These are phyloP conservation scores for Pulveroboletus sp. DNA, from an alignment of 768 basidiomycete genomes.

Conservation along the genomic window DNA sequence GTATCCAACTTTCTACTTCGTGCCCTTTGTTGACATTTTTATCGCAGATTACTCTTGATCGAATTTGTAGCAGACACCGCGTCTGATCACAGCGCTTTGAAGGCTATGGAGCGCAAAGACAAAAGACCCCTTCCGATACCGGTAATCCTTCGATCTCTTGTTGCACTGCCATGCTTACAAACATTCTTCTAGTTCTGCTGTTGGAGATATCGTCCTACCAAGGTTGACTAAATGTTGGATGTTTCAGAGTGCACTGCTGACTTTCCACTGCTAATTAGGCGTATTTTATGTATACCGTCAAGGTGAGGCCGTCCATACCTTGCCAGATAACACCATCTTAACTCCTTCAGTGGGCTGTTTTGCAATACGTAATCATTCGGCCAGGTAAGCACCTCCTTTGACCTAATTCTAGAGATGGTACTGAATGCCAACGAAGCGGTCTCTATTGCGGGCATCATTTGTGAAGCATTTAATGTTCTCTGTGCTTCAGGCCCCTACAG, in stretches of 20 bases:
- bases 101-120: conserved; percentile 76
- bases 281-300: conserved; percentile 89
- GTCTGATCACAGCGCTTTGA: conserved; percentile 56
- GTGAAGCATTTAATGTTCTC: conserved; percentile 63
- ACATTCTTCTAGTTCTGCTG: conserved; percentile 60
- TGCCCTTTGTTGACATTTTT: neutral
- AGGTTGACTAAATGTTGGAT: conserved; percentile 37
- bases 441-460: conserved; percentile 78
- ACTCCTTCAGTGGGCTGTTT: conserved; percentile 66
- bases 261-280: conserved; percentile 37
- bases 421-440: conserved; percentile 15
- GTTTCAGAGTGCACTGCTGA: conserved; percentile 6
- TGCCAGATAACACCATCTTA: neutral
- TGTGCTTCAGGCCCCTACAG: conserved; percentile 64
- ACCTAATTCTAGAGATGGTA: neutral
- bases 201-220: conserved; percentile 80
- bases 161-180: neutral
- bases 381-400: conserved; percentile 35
- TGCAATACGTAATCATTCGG: conserved; percentile 84
- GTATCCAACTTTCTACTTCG: conserved; percentile 24
- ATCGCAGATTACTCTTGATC: conserved; percentile 66
- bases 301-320: conserved; percentile 43
- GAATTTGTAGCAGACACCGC: conserved; percentile 80
- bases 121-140: conserved; percentile 72
- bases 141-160: conserved; percentile 31